Evolutionary conservation across 805 yeast genomes (phyloP).

Genomic region (Wickerhamiella hasegawae): DNA sequence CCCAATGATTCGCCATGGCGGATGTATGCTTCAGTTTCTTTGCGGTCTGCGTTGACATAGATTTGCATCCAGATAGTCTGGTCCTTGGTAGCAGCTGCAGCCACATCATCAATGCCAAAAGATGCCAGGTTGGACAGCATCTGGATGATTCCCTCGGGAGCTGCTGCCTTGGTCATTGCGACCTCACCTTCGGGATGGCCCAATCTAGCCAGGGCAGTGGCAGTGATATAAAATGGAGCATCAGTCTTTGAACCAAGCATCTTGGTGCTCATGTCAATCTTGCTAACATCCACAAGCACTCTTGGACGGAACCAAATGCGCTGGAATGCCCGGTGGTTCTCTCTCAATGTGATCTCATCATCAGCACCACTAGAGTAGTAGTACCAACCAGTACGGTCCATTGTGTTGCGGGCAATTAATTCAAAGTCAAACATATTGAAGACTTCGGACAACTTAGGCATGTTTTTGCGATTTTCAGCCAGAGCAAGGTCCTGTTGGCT

Average conservation of each 20-base stretch:
- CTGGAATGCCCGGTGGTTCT: conserved; percentile 81
- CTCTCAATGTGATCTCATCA: conserved; percentile 80
- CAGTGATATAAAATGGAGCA: conserved; percentile 78
- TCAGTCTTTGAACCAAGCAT: conserved; percentile 56
- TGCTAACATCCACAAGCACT: conserved; percentile 64
- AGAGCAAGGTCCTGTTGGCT: conserved; percentile 29
- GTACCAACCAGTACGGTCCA: conserved; percentile 77
- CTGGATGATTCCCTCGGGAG: conserved; percentile 52
- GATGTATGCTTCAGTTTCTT: conserved; percentile 44
- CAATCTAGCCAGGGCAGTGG: conserved; percentile 81
- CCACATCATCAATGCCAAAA: conserved; percentile 73
- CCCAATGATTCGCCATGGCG: conserved; percentile 59
- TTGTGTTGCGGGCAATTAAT: conserved; percentile 60
- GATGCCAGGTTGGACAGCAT: conserved; percentile 91
- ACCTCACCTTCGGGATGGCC: conserved; percentile 92
- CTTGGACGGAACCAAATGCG: conserved; percentile 77
- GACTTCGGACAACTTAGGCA: conserved; percentile 56
- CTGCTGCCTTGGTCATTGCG: conserved; percentile 72
- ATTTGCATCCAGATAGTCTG: conserved; percentile 84
- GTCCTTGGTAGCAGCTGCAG: conserved; percentile 44
- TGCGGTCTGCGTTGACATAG: conserved; percentile 65
- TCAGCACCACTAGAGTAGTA: conserved; percentile 86
- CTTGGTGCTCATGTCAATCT: conserved; percentile 51
- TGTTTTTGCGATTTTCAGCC: conserved; percentile 26
- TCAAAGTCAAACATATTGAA: conserved; percentile 79